A percentile compares a stretch with the other conserved stretches of the same genome.
phyloP scores from a whole-genome alignment of 2,329 filamentous ascomycete genomes.

The Zymoseptoria pseudotritici region DNA sequence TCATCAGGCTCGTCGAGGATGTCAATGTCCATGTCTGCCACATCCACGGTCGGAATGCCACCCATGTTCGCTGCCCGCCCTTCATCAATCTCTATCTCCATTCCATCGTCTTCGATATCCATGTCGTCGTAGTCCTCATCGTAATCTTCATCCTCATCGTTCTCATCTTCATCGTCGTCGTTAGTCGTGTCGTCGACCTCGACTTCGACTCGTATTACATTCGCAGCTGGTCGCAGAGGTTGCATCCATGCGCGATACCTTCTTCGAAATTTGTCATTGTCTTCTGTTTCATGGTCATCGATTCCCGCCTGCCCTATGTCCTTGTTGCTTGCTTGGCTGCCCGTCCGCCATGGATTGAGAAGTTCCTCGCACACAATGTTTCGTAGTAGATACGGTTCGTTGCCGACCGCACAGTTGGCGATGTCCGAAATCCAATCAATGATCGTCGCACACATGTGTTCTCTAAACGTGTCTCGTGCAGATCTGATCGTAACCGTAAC shows the following conservation, averaged over 20 bases:
- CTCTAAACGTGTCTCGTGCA: slow-evolving; percentile 86
- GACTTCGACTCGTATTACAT: slow-evolving; percentile 22
- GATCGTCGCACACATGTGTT: slow-evolving; percentile 97
- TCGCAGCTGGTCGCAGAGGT: slow-evolving; percentile 20
- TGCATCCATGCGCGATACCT: slow-evolving; percentile 34
- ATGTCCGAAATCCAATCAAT: slow-evolving; percentile 96
- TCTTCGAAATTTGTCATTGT: slow-evolving; percentile 35
- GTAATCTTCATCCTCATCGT: slow-evolving; percentile 31
- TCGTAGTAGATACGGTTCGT: slow-evolving; percentile 70
- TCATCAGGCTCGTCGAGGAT: slow-evolving; percentile 47
- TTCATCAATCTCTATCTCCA: slow-evolving; percentile 38
- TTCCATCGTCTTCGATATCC: slow-evolving; percentile 34
- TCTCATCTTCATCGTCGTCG: slow-evolving; percentile 39
- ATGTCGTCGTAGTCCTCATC: slow-evolving; percentile 22
- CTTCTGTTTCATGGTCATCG: slow-evolving; percentile 68
- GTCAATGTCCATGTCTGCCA: slow-evolving; percentile 45
- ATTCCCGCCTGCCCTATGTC: slow-evolving; percentile 70
- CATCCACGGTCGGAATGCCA: slow-evolving; percentile 20
- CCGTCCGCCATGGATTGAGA: slow-evolving; percentile 76
- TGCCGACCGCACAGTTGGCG: slow-evolving; percentile 75
- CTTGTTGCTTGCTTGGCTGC: slow-evolving; percentile 74
- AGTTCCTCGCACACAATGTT: slow-evolving; percentile 85
- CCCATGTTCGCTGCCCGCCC: slow-evolving; percentile 31
- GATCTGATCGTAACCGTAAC: slow-evolving; percentile 93
- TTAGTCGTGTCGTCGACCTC: slow-evolving; percentile 35